phyloP scores from a whole-genome alignment of 2,329 filamentous ascomycete species.

The Fusarium oxysporum region DNA sequence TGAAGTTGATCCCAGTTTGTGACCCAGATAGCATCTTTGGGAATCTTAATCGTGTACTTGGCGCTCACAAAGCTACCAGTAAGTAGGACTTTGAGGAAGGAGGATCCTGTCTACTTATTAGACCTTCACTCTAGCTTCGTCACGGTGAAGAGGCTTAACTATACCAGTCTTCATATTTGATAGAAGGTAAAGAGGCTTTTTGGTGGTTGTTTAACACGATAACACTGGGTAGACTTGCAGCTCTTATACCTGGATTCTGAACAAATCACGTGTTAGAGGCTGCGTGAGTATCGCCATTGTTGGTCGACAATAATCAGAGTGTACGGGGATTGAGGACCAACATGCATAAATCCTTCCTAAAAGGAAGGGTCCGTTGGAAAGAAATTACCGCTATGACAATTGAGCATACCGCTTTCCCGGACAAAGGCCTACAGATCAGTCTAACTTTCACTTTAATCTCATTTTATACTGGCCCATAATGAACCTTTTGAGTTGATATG shows the following conservation, averaged over 20 bases:
- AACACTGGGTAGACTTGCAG: neutral
- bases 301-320: neutral
- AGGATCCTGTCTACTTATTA: neutral
- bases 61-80: neutral
- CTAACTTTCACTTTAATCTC: too few species aligned
- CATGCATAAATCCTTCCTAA: neutral
- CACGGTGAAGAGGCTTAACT: neutral
- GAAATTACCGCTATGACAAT: neutral
- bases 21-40: neutral
- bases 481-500: too few species aligned
- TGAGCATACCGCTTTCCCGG: neutral
- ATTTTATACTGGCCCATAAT: too few species aligned
- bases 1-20: neutral
- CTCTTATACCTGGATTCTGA: neutral
- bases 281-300: neutral
- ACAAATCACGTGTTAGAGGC: neutral
- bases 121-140: neutral
- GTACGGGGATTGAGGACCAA: neutral
- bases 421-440: too few species aligned
- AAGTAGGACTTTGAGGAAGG: neutral
- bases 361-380: neutral
- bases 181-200: neutral
- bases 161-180: neutral
- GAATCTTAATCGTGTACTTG: neutral
- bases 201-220: neutral